Base-by-base conservation (phyloP, 768 basidiomycete genomes). In the Phaeolepiota aurea region DNA sequence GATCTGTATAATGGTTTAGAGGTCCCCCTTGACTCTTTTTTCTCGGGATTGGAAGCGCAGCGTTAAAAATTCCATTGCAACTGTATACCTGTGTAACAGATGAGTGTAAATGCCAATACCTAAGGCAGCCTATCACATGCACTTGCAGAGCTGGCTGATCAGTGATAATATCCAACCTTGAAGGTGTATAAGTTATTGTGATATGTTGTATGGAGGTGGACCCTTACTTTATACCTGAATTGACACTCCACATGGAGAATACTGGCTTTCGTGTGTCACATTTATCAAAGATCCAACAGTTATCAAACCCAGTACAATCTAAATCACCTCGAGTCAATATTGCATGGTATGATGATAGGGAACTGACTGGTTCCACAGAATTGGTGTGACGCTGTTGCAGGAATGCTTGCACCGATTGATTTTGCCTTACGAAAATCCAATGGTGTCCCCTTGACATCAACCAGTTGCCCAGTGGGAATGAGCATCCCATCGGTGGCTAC, bases 281-380 rank as follows among this genome's bases (percentile, higher is more conserved):
- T 10, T 58, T 39, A 43, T 73, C 68, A 42, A 68, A 68, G 31
- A 71, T 48, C 65, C 66, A 74, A 41, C 58, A 61, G 44, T 72
- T 71, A 47, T 74, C 72, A 42, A 66, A 68, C 2, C 72, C 72
- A 13, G 62, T 58, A 44, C 69, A 71, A 21, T 62, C 69, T 68
- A 31, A n/a, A 28, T 11, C 3, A 16, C 39, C 9, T 19, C n/a
- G 19, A n/a, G n/a, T n/a, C n/a, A n/a, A n/a, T n/a, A n/a, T n/a
- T n/a, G n/a, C n/a, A n/a, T n/a, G 7, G 11, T 12, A 32, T 37
- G 23, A n/a, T 11, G 9, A n/a, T 33, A 41, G 14, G 36, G 5
- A 15, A 34, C 43, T 18, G 11, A 66, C 68, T 64, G 21, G 64
- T 61, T n/a, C 68, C 69, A 44, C 66, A 69, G 44, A 52, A 63